Evolutionary conservation across 345 rosid species (phyloP), one percentile per base, ranked within the genome.

Genomic region (Microcos paniculata): DNA sequence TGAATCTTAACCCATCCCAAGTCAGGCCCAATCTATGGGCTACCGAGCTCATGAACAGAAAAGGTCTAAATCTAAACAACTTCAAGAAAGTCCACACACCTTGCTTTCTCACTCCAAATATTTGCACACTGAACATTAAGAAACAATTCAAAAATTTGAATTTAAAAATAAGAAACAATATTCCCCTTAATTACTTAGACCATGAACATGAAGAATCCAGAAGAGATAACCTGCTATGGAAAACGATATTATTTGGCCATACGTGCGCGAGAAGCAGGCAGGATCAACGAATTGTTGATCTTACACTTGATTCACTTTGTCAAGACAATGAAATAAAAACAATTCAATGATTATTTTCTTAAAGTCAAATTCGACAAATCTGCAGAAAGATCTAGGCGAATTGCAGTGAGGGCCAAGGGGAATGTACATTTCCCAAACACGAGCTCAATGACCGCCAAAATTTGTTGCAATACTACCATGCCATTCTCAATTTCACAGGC

Each of bases 271-370:
- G 26, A 0, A 4, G 28, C 35, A 13, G 26, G 9, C 8, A 46
- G 45, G 55, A 26, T 67, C 71, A 46, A 46, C 24, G 55, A 46
- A 46, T 23, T 16, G 43, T 68, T 68, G 72, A 68, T 68, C 56
- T 26, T 68, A 48, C 56, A 28, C 18, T 23, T 13, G 72, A 68
- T 48, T 31, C 72, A 46, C 56, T 26, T 3, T 16, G 15, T 12
- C 38, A 46, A 26, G n/a, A 67, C 19, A n/a, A 67, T 24, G 38
- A 26, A 26, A 65, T 46, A 18, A 24, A 24, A 11, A 67, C 8
- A 68, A 16, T 26, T 68, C 38, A 26, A 24, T 38, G 26, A 19
- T 69, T 31, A 51, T 9, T 18, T 30, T 48, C 10, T 30, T 30
- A 10, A 2, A 15, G 15, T 31, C 12, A 7, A 30, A 61, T 61